phyloP scores from a whole-genome alignment of 108 stramenopile species.

The Skeletonema costatum region DNA sequence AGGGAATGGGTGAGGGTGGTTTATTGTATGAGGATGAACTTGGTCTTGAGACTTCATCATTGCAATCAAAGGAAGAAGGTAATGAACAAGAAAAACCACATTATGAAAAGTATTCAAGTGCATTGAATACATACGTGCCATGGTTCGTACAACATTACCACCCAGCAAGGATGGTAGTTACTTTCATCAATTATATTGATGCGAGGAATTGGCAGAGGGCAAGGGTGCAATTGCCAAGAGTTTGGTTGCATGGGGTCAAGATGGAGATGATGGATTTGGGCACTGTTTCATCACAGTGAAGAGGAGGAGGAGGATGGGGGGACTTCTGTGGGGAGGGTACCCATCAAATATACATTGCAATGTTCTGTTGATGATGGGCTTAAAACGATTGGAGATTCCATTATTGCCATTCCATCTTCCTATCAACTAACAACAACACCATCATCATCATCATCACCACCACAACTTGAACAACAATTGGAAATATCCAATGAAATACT shows the following conservation, averaged over 20 bases:
- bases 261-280: slow-evolving; percentile 13
- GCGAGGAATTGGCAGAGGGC: slow-evolving; percentile 26
- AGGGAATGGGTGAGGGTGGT: background rate
- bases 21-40: slow-evolving; percentile 37
- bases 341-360: slow-evolving; percentile 38
- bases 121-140: slow-evolving; percentile 36
- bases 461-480: background rate
- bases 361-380: slow-evolving; percentile 39
- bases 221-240: slow-evolving; percentile 31
- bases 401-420: slow-evolving; percentile 25
- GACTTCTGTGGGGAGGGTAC: background rate
- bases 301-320: background rate
- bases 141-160: slow-evolving; percentile 28
- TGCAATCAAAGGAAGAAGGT: background rate
- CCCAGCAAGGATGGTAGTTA: background rate
- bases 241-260: slow-evolving; percentile 36
- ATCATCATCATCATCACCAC: too few relatives aligned
- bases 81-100: background rate
- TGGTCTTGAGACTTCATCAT: slow-evolving; percentile 14
- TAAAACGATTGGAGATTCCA: slow-evolving; percentile 40
- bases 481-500: slow-evolving; percentile 35
- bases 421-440: background rate
- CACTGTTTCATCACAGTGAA: background rate
- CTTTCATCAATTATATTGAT: slow-evolving; percentile 11
- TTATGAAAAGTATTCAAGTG: slow-evolving; percentile 2